Evolutionary conservation across 2,329 filamentous ascomycete genomes (phyloP), one percentile per base, ranked within the genome.

Genomic region (Cordyceps fumosorosea): DNA sequence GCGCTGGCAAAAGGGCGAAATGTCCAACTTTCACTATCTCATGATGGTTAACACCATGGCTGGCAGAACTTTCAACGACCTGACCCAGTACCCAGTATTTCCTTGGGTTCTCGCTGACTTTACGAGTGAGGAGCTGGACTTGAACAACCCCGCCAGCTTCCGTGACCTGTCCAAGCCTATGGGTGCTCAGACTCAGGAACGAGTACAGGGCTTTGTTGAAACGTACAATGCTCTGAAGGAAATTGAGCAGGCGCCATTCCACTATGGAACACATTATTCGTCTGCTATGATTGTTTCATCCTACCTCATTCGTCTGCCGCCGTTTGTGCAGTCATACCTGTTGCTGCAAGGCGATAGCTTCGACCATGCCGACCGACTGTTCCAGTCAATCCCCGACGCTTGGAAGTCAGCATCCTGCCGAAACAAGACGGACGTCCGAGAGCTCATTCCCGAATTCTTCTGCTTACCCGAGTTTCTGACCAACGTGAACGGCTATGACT

Each of bases 11-110:
- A 89, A 88, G 71, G 95, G 96, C 14, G 95, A 99, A 70, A 91
- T 98, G 56, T 98, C 93, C 16, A 99, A 99, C 73, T 99, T 99
- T 69, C 92, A 98, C 74, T 99, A 99, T 71, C 83, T 99, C 42
- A 99, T 99, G 93, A 87, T 97, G 64, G 87, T 99, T 70, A 99
- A 99, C 71, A 98, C 95, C 0, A 91, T 99, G 84, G 96, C 96
- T 32, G 95, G 95, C 2, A 83, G 95, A 58, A 98, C 95, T 0
- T 99, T 99, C 78, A 99, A 99, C 71, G 95, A 99, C 71, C 80
- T 99, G 20, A 99, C 95, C 0, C 96, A 99, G 70, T 99, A 99
- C 69, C 95, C 95, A 0, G 93, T 99, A 20, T 99, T 99, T 66
- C 95, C 95, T 0, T 99, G 95, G 95, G 88, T 99, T 3, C 78